Percentiles rank a stretch among this genome's conserved stretches.
phyloP scores from a whole-genome alignment of 192 early-diverging fungal genomes.

The Phlyctochytrium bullatum region DNA sequence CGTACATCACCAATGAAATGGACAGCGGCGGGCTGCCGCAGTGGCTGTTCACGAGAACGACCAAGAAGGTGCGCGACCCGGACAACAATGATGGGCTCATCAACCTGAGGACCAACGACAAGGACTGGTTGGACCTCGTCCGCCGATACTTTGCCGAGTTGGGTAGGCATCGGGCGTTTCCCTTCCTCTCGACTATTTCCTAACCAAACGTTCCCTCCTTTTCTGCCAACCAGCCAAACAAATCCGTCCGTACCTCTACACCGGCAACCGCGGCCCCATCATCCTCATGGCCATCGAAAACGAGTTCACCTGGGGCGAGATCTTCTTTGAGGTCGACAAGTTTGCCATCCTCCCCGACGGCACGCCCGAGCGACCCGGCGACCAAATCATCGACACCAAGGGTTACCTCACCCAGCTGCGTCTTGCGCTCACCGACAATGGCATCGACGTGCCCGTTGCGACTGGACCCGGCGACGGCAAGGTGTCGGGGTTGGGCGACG shows the following conservation, averaged over 20 bases:
- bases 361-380: not conserved
- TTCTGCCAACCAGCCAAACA: not conserved
- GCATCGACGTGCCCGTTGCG: not conserved
- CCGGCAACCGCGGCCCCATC: not conserved
- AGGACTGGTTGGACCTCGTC: not conserved
- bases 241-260: not conserved
- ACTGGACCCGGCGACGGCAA: not conserved
- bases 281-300: not conserved
- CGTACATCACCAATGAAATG: not conserved
- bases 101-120: not conserved
- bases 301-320: not conserved
- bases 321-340: not conserved
- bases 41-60: not conserved
- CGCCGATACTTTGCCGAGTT: not conserved
- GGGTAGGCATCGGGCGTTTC: not conserved
- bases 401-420: not conserved
- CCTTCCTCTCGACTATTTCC: not conserved
- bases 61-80: not conserved
- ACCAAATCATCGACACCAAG: not conserved
- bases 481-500: not conserved
- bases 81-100: constrained; percentile 1
- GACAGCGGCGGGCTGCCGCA: not conserved
- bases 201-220: not conserved
- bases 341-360: not conserved
- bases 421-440: not conserved